Evolutionary conservation across 768 basidiomycete genomes (phyloP), one percentile per base, ranked within the genome.

Genomic region (Asterophora parasitica): DNA sequence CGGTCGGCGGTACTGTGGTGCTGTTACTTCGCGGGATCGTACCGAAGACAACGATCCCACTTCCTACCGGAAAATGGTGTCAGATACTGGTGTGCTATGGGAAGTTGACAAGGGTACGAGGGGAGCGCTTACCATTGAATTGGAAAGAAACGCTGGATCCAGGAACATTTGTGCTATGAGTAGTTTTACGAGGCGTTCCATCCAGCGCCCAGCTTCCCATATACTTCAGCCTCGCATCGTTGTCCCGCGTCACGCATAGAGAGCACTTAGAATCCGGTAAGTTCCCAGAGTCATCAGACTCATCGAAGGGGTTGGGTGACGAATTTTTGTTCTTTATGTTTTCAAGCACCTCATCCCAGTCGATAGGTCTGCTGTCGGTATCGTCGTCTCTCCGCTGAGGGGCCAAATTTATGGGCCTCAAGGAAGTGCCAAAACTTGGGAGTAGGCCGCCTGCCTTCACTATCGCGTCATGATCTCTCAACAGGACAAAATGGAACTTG

Each of bases 41-140:
- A 0, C 77, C 77, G 43, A 73, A 69, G 6, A 77, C 69, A 2
- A 67, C 60, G 12, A 78, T 69, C 17, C 66, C 69, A n/a, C 66
- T 72, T n/a, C 74, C 75, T 78, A 13, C 23, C 28, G 28, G 10
- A 43, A 45, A 11, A 4, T 8, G 26, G 31, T 34, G 33, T 12
- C 20, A 28, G 28, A 15, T 9, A 10, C 5, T 30, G 28, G 6
- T 30, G 28, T 5, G 28, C 10, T 5, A 10, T 5, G 5, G 5
- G 28, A 30, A 30, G n/a, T 30, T 30, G 28, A 8, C 27, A 26
- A 7, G 10, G 5, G 35, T 44, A 33, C 23, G n/a, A n/a, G 12
- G 9, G 32, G 36, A 32, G 20, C 11, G 50, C 64, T 43, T 44
- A 71, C 74, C 72, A 48, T 67, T 69, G 50, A 75, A 75, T 4